Evolutionary conservation across 139 green algal species (phyloP).

Genomic region (Marvania coccoides): DNA sequence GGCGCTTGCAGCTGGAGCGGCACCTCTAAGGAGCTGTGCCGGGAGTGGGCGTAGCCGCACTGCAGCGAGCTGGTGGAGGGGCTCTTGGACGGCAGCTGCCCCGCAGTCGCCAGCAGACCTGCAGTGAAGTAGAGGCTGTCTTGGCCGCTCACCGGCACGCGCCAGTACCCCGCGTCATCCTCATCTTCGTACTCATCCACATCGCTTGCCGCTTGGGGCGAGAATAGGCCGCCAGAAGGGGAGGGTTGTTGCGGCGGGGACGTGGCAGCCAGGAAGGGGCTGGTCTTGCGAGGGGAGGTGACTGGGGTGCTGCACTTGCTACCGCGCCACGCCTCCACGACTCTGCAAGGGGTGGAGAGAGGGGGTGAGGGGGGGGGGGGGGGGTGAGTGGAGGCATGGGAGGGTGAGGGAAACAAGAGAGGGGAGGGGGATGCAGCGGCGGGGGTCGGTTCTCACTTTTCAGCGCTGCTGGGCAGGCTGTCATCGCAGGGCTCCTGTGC

Average conservation of each 20-base stretch:
- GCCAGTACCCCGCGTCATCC: constrained; percentile 60
- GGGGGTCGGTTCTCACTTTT: constrained; percentile 8
- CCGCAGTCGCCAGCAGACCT: too few species aligned
- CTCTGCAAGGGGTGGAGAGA: background rate
- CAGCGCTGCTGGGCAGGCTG: constrained; percentile 1
- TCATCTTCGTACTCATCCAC: constrained; percentile 65
- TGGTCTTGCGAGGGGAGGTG: constrained; percentile 10
- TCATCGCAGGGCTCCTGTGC: background rate
- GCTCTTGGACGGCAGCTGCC: too few species aligned
- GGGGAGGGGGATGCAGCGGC: background rate
- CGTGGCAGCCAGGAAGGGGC: background rate
- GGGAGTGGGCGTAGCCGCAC: background rate
- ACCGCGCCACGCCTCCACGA: constrained; percentile 24
- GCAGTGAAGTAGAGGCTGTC: constrained; percentile 9
- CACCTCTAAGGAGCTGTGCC: background rate
- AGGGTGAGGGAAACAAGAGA: background rate
- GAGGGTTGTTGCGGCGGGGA: background rate
- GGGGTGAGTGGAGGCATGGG: background rate
- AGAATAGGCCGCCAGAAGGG: background rate
- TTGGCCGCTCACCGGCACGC: constrained; percentile 29
- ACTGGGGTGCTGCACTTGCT: constrained; percentile 27
- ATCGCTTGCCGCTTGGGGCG: constrained; percentile 1
- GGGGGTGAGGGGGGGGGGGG: background rate
- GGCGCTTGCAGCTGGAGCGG: background rate
- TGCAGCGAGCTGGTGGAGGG: background rate